Conservation (phyloP, 1,139 yeast genomes). For the Taphrina sp. region DNA sequence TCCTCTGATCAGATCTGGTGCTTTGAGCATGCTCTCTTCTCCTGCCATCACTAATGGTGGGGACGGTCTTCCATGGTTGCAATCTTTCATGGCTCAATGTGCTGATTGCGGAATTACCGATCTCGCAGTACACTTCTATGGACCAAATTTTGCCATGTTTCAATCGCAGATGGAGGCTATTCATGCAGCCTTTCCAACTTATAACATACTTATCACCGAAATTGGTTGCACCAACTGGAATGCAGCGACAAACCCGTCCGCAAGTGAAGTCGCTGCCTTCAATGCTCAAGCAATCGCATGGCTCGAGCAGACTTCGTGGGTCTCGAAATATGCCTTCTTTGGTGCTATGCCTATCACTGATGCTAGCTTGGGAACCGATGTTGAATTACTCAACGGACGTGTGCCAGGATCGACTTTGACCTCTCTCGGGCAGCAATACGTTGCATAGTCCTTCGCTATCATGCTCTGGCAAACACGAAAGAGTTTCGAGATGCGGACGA, state of each 20-base stretch:
- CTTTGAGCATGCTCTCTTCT: slow-evolving; percentile 6
- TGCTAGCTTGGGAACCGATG: slow-evolving; percentile 14
- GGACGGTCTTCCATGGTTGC: slow-evolving; percentile 29
- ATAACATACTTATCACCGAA: slow-evolving; percentile 26
- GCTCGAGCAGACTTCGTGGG: slow-evolving; percentile 25
- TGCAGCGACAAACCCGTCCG: slow-evolving; percentile 18
- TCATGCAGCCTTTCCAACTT: slow-evolving; percentile 28
- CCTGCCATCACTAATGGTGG: slow-evolving; percentile 30
- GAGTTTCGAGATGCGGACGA: no score
- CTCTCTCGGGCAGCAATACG: slow-evolving; percentile 20
- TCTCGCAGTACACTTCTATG: slow-evolving; percentile 28
- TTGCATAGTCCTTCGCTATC: neutral
- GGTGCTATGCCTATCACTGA: slow-evolving; percentile 28
- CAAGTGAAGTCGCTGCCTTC: slow-evolving; percentile 19
- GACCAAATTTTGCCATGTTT: slow-evolving; percentile 21
- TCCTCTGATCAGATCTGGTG: slow-evolving; percentile 21
- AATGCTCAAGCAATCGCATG: slow-evolving; percentile 23
- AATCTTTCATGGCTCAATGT: slow-evolving; percentile 24
- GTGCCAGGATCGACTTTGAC: slow-evolving; percentile 26
- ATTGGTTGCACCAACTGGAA: slow-evolving; percentile 33
- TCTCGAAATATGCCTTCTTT: slow-evolving; percentile 25
- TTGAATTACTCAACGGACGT: slow-evolving; percentile 19
- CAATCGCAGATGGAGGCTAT: slow-evolving; percentile 20
- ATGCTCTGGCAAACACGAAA: no score
- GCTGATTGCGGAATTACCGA: slow-evolving; percentile 14